Evolutionary conservation across 352 stramenopile species (phyloP).

Genomic region (Phytopythium chamaehyphon): DNA sequence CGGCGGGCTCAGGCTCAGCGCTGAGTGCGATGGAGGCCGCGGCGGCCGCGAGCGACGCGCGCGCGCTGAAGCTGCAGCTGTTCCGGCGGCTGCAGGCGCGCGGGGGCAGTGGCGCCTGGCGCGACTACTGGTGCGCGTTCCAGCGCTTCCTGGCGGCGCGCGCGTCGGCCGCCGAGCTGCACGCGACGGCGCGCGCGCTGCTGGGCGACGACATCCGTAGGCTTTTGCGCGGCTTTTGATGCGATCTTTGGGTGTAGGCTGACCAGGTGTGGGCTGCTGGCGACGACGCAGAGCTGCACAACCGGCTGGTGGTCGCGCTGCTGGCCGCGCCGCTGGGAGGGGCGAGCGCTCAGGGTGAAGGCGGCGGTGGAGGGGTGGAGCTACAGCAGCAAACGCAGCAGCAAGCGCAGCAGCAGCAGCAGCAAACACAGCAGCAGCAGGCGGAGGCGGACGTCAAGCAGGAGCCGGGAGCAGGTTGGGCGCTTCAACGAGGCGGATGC

Average conservation of each 20-base stretch:
- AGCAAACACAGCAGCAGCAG: neutral
- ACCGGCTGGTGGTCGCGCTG: conserved; percentile 52
- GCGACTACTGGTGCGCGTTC: conserved; percentile 54
- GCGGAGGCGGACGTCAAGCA: neutral
- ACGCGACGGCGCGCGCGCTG: conserved; percentile 35
- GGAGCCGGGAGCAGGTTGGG: neutral
- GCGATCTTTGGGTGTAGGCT: neutral
- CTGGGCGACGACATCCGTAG: conserved; percentile 46
- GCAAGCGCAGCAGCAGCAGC: neutral
- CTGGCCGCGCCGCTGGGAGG: conserved; percentile 31
- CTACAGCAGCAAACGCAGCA: neutral
- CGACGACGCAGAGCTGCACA: conserved; percentile 55
- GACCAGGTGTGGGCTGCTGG: no score
- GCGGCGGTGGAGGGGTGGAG: neutral
- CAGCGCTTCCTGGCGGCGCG: conserved; percentile 52
- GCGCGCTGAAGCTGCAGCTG: conserved; percentile 59
- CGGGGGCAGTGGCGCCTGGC: conserved; percentile 38
- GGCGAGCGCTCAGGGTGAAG: conserved; percentile 13
- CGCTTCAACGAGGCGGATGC: neutral
- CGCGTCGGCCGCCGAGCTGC: conserved; percentile 54
- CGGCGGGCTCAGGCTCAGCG: neutral
- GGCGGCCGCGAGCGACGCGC: conserved; percentile 14
- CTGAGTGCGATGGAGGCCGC: neutral
- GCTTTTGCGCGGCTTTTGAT: conserved; percentile 1
- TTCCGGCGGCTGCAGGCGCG: conserved; percentile 56